Base-by-base conservation (phyloP, 768 basidiomycete genomes). In the Leccinum pellstonianum region DNA sequence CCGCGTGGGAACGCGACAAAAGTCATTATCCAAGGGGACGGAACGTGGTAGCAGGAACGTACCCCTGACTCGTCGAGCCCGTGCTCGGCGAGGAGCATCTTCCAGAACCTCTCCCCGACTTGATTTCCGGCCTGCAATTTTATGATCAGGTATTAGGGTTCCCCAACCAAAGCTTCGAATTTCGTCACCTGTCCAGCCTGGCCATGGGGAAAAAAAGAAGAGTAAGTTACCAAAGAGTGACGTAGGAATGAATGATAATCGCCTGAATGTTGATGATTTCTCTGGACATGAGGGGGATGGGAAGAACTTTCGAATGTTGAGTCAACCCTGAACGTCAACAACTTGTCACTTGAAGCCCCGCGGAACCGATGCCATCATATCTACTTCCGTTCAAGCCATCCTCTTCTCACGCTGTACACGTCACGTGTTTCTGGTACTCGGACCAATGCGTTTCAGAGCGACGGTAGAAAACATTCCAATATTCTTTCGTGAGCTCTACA, bases 21-120 rank as follows among this genome's bases (percentile, higher is more conserved):
- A 15, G 56, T 74, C 54, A 71, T 63, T 49, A 54, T 60, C 53
- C 52, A 53, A 62, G 54, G 54, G 49, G 51, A 56, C 17, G 35
- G 3, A 41, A 49, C 62, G 64, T 43, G 29, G 55, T 4, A 53
- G 54, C 52, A 66, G 52, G 52, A 47, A 33, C 68, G 55, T 66
- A 93, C 90, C 70, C 91, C 90, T 12, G 80, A 76, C 21, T 83
- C 75, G 68, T 89, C 86, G 53, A 95, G 79, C 0, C 93, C 93
- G 72, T 95, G 93, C 76, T 95, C 92, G 15, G 85, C 83, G 23
- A 97, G 80, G 58, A 96, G 83, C 82, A 88, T 86, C 60, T 87
- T 80, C 95, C 95, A 97, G 74, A 96, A 98, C 49, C 82, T 81
- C 67, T 91, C 90, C 55, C 93, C 93, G 48, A 91, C 83, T 75